phyloP scores from a whole-genome alignment of 345 rosid genomes.

The Eutrema japonicum region DNA sequence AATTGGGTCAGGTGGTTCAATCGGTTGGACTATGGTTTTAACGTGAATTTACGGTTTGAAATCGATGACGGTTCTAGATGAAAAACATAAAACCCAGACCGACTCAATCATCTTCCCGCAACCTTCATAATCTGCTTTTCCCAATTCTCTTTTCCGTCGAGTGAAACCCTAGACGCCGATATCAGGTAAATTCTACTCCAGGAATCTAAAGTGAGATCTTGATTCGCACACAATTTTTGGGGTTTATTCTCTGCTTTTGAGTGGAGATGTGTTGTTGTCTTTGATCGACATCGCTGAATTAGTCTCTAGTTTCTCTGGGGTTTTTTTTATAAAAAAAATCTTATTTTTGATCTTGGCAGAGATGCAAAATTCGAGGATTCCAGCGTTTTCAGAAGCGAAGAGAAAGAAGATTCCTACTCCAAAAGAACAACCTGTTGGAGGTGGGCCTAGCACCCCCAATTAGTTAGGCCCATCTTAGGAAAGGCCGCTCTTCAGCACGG shows the following conservation, averaged over 20 bases:
- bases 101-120: slow-evolving; percentile 35
- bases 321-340: background rate
- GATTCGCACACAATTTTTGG: background rate
- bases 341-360: slow-evolving; percentile 24
- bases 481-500: too few species aligned
- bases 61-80: background rate
- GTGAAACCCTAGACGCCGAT: slow-evolving; percentile 35
- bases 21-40: background rate
- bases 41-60: slow-evolving; percentile 13
- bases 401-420: slow-evolving; percentile 53
- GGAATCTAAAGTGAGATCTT: background rate
- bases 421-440: too few species aligned
- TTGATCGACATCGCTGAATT: slow-evolving; percentile 1
- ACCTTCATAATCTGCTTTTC: slow-evolving; percentile 27
- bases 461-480: too few species aligned
- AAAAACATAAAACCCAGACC: slow-evolving; percentile 18
- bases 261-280: slow-evolving; percentile 3
- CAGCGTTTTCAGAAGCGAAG: slow-evolving; percentile 48
- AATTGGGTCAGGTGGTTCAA: background rate
- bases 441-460: too few species aligned
- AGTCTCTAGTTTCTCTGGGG: background rate
- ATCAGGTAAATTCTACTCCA: slow-evolving; percentile 10
- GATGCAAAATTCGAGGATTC: slow-evolving; percentile 64
- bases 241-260: background rate
- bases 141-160: slow-evolving; percentile 20